Base-by-base conservation (phyloP, 129 eudicot genomes). In the Mikania micrantha region DNA sequence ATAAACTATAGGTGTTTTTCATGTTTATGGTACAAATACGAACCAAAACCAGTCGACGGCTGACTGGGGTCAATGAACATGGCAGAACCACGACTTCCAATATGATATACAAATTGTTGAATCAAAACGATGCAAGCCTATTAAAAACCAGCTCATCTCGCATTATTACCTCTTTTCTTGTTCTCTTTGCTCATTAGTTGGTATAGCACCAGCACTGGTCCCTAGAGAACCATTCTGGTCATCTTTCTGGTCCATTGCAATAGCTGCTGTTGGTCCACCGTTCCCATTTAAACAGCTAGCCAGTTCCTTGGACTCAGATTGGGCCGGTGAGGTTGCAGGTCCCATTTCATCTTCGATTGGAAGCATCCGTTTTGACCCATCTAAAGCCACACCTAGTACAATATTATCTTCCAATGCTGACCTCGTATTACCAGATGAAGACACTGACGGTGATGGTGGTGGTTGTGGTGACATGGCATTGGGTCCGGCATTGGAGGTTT, bases 321-420 rank as follows among this genome's bases (percentile, higher is more conserved):
- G 12, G 35, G 34, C 25, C 5, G 78, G 34, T 52, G 74, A 27
- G 35, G 67, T 28, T 13, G 66, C 7, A 0, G 72, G 73, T 42
- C 35, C 85, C 70, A 45, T 78, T 57, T 85, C 91, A 41, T 84
- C 95, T 35, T 88, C 96, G 0, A 88, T 88, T 11, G 90, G 92
- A 19, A 88, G 85, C 38, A 84, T 79, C 70, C 87, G 76, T 74
- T 78, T 88, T 41, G 96, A 83, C 50, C 96, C 96, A 53, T 85
- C 96, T 69, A 88, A 71, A 45, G 96, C 96, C 73, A 88, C 96
- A 58, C 96, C 93, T 57, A 88, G 85, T 57, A 88, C 80, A 32
- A 88, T 88, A 60, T 88, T 88, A 72, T 88, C 92, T 74, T 88
- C 90, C 72, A 88, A 71, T 22, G 74, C 77, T 38, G 80, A 68